These are phyloP conservation scores for Colletotrichum truncatum DNA, from an alignment of 2,329 filamentous ascomycete genomes.

Conservation along the genomic window DNA sequence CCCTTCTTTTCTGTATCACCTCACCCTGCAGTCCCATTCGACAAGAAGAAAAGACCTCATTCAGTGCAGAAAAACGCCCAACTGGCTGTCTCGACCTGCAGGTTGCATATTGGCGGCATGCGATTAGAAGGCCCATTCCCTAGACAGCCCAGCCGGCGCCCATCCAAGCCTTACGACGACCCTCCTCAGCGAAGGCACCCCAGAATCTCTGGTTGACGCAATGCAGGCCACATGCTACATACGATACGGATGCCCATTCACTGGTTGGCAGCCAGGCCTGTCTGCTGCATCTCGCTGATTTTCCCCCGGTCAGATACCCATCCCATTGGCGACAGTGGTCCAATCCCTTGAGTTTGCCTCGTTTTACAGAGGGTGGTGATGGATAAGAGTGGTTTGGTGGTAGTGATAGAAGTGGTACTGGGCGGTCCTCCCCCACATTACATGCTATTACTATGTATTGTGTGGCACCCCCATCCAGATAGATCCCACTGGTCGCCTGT, in stretches of 20 bases:
- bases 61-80: constrained; percentile 1
- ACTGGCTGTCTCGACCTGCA: background rate
- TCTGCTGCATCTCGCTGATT: background rate
- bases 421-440: no score
- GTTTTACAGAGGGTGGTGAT: background rate
- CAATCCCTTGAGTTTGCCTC: constrained; percentile 3
- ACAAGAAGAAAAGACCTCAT: background rate
- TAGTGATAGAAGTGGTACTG: no score
- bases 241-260: background rate
- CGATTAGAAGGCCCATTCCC: background rate
- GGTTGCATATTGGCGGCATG: no score
- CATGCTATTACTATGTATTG: no score
- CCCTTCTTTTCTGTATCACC: constrained; percentile 7
- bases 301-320: background rate
- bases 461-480: no score
- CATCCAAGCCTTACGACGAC: no score
- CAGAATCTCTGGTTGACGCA: constrained; percentile 8
- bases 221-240: no score
- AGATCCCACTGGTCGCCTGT: no score
- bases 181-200: background rate
- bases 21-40: background rate
- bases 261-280: background rate
- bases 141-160: background rate
- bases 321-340: background rate
- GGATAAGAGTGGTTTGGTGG: no score